Conservation (phyloP, 2,329 filamentous ascomycete genomes). For the Phaeoacremonium minimum region DNA sequence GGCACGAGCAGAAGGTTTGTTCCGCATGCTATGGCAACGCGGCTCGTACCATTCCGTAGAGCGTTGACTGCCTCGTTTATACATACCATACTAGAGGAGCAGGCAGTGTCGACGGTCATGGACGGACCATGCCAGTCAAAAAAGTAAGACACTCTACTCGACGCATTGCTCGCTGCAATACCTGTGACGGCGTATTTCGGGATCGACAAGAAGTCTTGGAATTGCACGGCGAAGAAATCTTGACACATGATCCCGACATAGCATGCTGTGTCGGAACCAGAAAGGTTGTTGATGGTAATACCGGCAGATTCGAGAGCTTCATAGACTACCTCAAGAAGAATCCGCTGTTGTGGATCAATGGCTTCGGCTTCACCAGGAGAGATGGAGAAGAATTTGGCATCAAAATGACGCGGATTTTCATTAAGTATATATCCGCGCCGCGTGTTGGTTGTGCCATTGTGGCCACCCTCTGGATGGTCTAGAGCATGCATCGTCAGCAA, state of each 20-base stretch:
- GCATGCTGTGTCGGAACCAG: slow-evolving; percentile 18
- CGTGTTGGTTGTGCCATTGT: slow-evolving; percentile 11
- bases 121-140: slow-evolving; percentile 32
- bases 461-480: slow-evolving; percentile 5
- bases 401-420: slow-evolving; percentile 7
- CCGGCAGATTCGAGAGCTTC: slow-evolving; percentile 15
- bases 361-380: slow-evolving; percentile 12
- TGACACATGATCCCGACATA: slow-evolving; percentile 17
- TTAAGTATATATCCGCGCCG: slow-evolving; percentile 3
- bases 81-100: slow-evolving; percentile 30
- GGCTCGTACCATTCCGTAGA: slow-evolving; percentile 21
- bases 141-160: slow-evolving; percentile 31
- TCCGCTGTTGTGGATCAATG: slow-evolving; percentile 8
- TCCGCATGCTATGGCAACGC: slow-evolving; percentile 24
- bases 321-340: slow-evolving; percentile 14
- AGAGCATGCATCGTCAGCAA: no score
- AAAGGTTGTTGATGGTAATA: slow-evolving; percentile 9
- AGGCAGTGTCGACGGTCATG: slow-evolving; percentile 37
- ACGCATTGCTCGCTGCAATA: slow-evolving; percentile 18
- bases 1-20: slow-evolving; percentile 26
- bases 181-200: slow-evolving; percentile 23
- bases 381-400: slow-evolving; percentile 20
- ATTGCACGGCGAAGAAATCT: slow-evolving; percentile 14
- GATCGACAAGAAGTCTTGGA: slow-evolving; percentile 7
- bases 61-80: slow-evolving; percentile 29